Evolutionary conservation across 371 early-diverging fungal genomes (phyloP).

Genomic region (Mortierella sp.): DNA sequence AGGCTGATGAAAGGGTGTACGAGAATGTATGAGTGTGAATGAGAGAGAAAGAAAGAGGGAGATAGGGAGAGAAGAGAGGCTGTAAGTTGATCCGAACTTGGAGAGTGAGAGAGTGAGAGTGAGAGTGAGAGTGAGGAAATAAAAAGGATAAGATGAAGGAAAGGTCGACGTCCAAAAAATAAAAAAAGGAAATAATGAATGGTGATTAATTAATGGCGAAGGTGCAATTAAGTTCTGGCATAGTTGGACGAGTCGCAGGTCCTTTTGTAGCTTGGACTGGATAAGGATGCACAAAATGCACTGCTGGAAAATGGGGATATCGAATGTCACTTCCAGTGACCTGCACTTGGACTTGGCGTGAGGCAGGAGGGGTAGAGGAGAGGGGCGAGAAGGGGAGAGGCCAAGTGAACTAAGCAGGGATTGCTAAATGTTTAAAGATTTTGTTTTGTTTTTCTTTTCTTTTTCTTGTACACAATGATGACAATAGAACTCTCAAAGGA

Average conservation of each 20-base stretch:
- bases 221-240: neutral
- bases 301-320: conserved; percentile 12
- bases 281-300: conserved; percentile 14
- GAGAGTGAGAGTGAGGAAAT: neutral
- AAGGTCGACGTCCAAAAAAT: conserved; percentile 1
- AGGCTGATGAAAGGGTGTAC: neutral
- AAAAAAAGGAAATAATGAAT: neutral
- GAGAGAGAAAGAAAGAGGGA: conserved; percentile 2
- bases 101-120: neutral
- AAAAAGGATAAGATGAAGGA: conserved; percentile 1
- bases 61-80: neutral
- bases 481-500: neutral
- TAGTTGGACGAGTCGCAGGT: neutral
- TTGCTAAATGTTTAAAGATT: neutral
- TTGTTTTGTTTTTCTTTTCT: neutral
- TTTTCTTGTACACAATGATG: neutral
- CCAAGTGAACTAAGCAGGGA: neutral
- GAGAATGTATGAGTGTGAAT: conserved; percentile 1
- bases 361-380: neutral
- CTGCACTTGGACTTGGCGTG: neutral
- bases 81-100: neutral
- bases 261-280: conserved; percentile 13
- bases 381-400: conserved; percentile 8
- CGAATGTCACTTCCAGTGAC: conserved; percentile 16
- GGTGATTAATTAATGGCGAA: conserved; percentile 5